Evolutionary conservation across 2,329 filamentous ascomycete species (phyloP), one percentile per base, ranked within the genome.

Genomic region (Neofusicoccum kwambonambiense): DNA sequence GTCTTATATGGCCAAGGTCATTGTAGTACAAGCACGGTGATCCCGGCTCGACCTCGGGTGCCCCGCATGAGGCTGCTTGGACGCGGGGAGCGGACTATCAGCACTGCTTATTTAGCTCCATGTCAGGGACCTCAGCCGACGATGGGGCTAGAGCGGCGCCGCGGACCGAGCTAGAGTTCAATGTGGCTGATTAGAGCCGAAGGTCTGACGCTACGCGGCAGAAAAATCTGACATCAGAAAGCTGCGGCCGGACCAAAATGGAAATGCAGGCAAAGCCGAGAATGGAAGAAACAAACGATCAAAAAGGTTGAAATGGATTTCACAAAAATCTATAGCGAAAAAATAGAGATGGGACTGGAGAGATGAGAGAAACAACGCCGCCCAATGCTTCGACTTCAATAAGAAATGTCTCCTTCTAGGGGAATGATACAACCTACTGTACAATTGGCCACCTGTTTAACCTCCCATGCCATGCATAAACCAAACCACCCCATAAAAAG

Each of bases 341-440:
- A 17, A 42, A 12, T 15, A 2, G 9, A 34, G 19, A 39, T 27
- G 27, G 8, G n/a, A 42, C 39, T 27, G n/a, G 39, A 58, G 54
- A 57, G 54, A 44, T 13, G 54, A 42, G 54, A 58, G 39, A 17
- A 8, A 34, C 39, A 58, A 58, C 54, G 54, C 54, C 54, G 54
- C 54, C 54, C 54, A 44, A 58, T 58, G 54, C 54, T 58, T 45
- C 22, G 22, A 58, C 22, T 58, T 58, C 12, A 44, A 44, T 58
- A 41, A 12, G 27, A 31, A 45, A 56, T 27, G 15, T 39, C 39
- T 58, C 54, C 54, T 22, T 44, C 54, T 58, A 54, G 27, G 54
- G 22, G 39, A 58, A 58, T 42, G 52, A 58, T 58, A 45, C 54
- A 58, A 58, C 54, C 54, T 58, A 58, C 54, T 45, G 22, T 58